Evolutionary conservation across 2,329 filamentous ascomycete species (phyloP).

Genomic region (Pseudocercospora macadamiae): DNA sequence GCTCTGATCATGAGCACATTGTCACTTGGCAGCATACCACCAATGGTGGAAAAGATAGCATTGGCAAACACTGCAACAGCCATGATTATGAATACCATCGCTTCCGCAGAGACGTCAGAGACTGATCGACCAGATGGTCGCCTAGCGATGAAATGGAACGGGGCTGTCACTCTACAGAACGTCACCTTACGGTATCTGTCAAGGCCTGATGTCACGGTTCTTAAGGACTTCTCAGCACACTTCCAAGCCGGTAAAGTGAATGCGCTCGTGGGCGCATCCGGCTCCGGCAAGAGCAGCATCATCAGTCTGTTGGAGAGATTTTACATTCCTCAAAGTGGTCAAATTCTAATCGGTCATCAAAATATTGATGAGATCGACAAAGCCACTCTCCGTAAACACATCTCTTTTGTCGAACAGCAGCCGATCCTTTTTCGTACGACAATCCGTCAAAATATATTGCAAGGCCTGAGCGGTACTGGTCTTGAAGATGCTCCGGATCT

Average conservation of each 20-base stretch:
- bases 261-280: slow-evolving; percentile 89
- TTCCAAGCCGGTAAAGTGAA: slow-evolving; percentile 89
- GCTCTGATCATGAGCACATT: neutral
- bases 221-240: neutral
- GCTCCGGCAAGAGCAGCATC: slow-evolving; percentile 92
- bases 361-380: slow-evolving; percentile 82
- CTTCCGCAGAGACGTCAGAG: neutral
- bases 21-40: neutral
- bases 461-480: slow-evolving; percentile 83
- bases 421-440: slow-evolving; percentile 47
- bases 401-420: slow-evolving; percentile 91
- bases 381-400: slow-evolving; percentile 87
- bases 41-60: neutral
- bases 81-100: neutral
- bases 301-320: slow-evolving; percentile 92
- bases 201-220: neutral
- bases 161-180: neutral
- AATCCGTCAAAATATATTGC: slow-evolving; percentile 53
- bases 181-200: neutral
- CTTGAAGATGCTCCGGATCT: slow-evolving; percentile 66
- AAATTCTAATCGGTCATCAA: slow-evolving; percentile 78
- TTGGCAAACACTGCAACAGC: neutral
- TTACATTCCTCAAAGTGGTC: slow-evolving; percentile 83
- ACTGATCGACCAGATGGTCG: neutral
- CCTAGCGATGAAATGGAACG: neutral